Percentiles rank a stretch among this genome's conserved stretches.
These are phyloP conservation scores for Terfezia boudieri DNA, from an alignment of 495 filamentous ascomycete genomes.

Conservation along the genomic window DNA sequence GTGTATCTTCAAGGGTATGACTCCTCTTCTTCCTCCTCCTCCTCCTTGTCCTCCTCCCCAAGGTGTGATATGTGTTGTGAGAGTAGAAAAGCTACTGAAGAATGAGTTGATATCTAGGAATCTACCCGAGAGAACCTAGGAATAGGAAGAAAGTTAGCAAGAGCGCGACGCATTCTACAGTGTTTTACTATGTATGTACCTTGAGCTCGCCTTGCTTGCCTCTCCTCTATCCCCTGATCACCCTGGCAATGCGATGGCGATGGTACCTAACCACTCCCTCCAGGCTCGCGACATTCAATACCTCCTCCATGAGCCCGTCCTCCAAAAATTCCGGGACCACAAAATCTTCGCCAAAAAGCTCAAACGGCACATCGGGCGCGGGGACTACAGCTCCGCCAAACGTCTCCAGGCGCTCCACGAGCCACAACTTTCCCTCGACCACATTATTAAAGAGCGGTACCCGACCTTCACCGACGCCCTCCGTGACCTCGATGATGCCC, in stretches of 20 bases:
- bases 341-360: conserved; percentile 95
- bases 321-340: conserved; percentile 89
- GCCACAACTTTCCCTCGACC: conserved; percentile 71
- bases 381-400: conserved; percentile 66
- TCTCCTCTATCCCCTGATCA: conserved; percentile 33
- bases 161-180: conserved; percentile 67
- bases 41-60: not conserved
- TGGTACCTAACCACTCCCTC: conserved; percentile 48
- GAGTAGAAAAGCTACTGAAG: not conserved
- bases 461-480: conserved; percentile 90
- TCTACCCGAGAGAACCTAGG: conserved; percentile 88
- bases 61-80: not conserved
- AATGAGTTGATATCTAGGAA: conserved; percentile 28
- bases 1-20: conserved; percentile 84
- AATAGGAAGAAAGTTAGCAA: conserved; percentile 94
- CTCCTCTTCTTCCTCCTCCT: not conserved
- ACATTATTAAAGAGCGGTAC: conserved; percentile 94
- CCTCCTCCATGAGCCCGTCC: conserved; percentile 85
- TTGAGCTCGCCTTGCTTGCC: too few species aligned
- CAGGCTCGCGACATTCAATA: conserved; percentile 89
- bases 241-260: conserved; percentile 31
- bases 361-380: conserved; percentile 65
- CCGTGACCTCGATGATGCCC: conserved; percentile 83
- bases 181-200: conserved; percentile 96
- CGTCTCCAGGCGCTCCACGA: conserved; percentile 42